These are phyloP conservation scores for Kurtzmaniella fragi DNA, from an alignment of 805 yeast species.

Conservation along the genomic window DNA sequence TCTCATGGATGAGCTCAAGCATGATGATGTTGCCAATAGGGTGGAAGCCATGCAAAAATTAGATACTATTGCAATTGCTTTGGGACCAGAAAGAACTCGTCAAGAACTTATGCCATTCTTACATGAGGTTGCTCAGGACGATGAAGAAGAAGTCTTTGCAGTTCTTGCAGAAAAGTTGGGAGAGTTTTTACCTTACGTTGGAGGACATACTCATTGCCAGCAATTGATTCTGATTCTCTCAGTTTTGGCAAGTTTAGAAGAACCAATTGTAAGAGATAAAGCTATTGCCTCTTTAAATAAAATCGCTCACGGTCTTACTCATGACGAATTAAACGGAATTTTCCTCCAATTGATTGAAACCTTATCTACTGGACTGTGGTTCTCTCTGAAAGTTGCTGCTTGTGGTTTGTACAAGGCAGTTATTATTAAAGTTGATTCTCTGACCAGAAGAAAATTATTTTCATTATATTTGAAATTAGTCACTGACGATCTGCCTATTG, in stretches of 20 bases:
- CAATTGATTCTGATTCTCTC: slow-evolving; percentile 61
- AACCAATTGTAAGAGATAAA: slow-evolving; percentile 91
- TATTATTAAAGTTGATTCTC: slow-evolving; percentile 51
- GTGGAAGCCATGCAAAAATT: slow-evolving; percentile 92
- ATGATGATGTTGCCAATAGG: slow-evolving; percentile 90
- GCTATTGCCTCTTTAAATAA: slow-evolving; percentile 83
- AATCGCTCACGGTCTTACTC: slow-evolving; percentile 58
- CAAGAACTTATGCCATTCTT: slow-evolving; percentile 86
- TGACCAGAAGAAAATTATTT: slow-evolving; percentile 56
- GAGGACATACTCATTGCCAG: slow-evolving; percentile 62
- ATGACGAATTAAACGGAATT: slow-evolving; percentile 58
- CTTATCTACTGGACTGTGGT: slow-evolving; percentile 89
- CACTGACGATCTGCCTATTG: slow-evolving; percentile 96
- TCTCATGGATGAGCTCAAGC: slow-evolving; percentile 93
- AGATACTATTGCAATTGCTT: slow-evolving; percentile 89
- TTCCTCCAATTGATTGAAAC: slow-evolving; percentile 74
- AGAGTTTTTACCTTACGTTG: slow-evolving; percentile 80
- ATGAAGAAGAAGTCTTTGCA: slow-evolving; percentile 96
- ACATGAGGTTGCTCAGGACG: slow-evolving; percentile 87
- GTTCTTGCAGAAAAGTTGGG: slow-evolving; percentile 90
- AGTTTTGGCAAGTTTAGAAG: slow-evolving; percentile 86
- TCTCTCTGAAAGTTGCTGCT: slow-evolving; percentile 84
- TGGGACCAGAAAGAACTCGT: slow-evolving; percentile 91
- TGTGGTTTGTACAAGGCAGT: slow-evolving; percentile 81
- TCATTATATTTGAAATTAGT: slow-evolving; percentile 65